phyloP scores from a whole-genome alignment of 78 protist species.

The Dictyostelium brefeldianum region DNA sequence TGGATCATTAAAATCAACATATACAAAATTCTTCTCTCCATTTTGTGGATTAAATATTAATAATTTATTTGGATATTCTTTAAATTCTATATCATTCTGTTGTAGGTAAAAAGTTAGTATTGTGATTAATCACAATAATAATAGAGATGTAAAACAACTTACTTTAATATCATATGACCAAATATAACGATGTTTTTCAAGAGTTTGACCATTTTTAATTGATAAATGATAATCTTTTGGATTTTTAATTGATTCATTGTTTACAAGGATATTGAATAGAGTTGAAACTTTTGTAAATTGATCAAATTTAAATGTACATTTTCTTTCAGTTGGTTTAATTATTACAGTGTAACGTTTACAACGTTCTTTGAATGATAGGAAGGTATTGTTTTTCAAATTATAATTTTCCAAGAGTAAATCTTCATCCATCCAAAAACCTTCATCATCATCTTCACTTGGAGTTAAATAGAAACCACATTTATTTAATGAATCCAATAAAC shows the following conservation, averaged over 20 bases:
- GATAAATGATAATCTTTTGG: slow-evolving; percentile 40
- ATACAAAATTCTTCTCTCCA: slow-evolving; percentile 62
- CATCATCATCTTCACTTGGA: slow-evolving; percentile 73
- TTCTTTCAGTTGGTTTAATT: slow-evolving; percentile 25
- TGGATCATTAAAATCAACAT: slow-evolving; percentile 74
- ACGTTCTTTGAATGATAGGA: slow-evolving; percentile 68
- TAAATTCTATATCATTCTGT: slow-evolving; percentile 55
- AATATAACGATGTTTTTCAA: slow-evolving; percentile 43
- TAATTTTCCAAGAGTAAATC: slow-evolving; percentile 30
- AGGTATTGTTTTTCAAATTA: slow-evolving; percentile 33
- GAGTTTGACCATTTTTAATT: background rate
- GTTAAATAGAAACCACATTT: slow-evolving; percentile 76
- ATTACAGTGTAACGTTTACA: slow-evolving; percentile 45
- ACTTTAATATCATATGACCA: slow-evolving; percentile 72
- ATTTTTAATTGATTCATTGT: slow-evolving; percentile 50
- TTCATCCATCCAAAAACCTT: slow-evolving; percentile 82
- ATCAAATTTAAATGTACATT: slow-evolving; percentile 75
- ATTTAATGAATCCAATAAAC: slow-evolving; percentile 55
- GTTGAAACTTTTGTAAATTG: slow-evolving; percentile 68
- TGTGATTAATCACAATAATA: too few relatives aligned
- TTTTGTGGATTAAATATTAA: slow-evolving; percentile 46
- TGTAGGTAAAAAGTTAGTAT: too few relatives aligned
- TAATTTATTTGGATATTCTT: slow-evolving; percentile 49
- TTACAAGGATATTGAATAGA: slow-evolving; percentile 10
- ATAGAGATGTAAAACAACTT: too few relatives aligned